Conservation (phyloP, 371 early-diverging fungal genomes). For the Dichotomocladium elegans region DNA sequence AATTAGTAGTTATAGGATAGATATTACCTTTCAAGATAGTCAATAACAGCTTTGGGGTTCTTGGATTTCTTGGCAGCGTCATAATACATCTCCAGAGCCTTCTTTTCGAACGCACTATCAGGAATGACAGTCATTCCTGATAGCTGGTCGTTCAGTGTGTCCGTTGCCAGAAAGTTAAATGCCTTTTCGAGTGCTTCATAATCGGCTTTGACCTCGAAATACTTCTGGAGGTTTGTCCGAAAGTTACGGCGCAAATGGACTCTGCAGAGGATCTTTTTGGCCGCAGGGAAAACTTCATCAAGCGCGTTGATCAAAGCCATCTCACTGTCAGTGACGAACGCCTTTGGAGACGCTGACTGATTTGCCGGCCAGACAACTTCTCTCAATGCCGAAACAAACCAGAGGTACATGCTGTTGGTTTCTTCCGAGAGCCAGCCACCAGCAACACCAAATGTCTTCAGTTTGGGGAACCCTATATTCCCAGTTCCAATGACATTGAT, state of each 20-base stretch:
- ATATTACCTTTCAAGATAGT: too few species aligned
- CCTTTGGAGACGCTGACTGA: not conserved
- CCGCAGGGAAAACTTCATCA: not conserved
- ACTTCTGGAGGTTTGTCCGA: too few species aligned
- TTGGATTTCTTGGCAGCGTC: too few species aligned
- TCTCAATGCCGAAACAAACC: not conserved
- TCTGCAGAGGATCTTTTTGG: not conserved
- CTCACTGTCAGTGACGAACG: constrained; percentile 3
- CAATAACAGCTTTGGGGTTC: too few species aligned
- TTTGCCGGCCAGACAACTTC: not conserved
- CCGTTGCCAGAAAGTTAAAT: too few species aligned
- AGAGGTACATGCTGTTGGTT: not conserved
- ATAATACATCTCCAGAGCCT: too few species aligned
- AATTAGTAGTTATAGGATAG: too few species aligned
- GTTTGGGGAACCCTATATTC: too few species aligned
- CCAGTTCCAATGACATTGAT: too few species aligned
- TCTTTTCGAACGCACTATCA: too few species aligned
- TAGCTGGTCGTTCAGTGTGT: not conserved
- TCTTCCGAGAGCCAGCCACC: constrained; percentile 2
- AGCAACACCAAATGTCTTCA: constrained; percentile 10
- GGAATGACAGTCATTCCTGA: too few species aligned
- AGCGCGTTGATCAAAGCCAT: not conserved
- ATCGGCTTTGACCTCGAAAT: not conserved
- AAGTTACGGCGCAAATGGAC: not conserved
- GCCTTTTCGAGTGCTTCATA: too few species aligned